Percentiles rank a stretch among this genome's conserved stretches.
These are phyloP conservation scores for Drosera spatulata DNA, from an alignment of 179 eudicot genomes.

Conservation along the genomic window DNA sequence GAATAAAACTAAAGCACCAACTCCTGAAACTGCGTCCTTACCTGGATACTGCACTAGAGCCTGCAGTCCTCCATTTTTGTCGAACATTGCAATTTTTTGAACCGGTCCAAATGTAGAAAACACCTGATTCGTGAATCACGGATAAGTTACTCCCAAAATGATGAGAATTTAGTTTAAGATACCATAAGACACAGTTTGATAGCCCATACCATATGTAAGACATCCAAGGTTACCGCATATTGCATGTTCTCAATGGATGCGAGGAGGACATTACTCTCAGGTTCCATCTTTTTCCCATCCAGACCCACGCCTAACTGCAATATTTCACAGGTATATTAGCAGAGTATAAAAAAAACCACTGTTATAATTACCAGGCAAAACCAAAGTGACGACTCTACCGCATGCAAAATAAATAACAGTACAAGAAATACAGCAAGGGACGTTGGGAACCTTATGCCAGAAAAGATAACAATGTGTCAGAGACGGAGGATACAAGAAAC, in stretches of 20 bases:
- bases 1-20: too few relatives aligned
- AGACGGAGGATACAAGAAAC: too few relatives aligned
- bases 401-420: too few relatives aligned
- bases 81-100: constrained; percentile 98
- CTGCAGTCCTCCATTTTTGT: constrained; percentile 93
- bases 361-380: not conserved
- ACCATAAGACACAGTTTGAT: not conserved
- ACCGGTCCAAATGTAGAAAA: constrained; percentile 93
- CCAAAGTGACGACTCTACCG: too few relatives aligned
- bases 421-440: too few relatives aligned
- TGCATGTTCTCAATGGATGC: constrained; percentile 98
- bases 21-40: constrained; percentile 7
- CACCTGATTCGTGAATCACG: constrained; percentile 34
- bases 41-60: constrained; percentile 97
- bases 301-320: constrained; percentile 44
- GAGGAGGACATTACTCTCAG: constrained; percentile 93
- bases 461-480: too few relatives aligned
- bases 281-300: constrained; percentile 83
- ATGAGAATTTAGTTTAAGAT: not conserved
- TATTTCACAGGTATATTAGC: not conserved
- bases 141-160: not conserved
- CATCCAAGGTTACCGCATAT: constrained; percentile 90
- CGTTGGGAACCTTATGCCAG: too few relatives aligned
- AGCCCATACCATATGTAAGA: constrained; percentile 68
- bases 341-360: not conserved